Evolutionary conservation across 2,329 filamentous ascomycete genomes (phyloP), one percentile per base, ranked within the genome.

Genomic region (Clonostachys solani): DNA sequence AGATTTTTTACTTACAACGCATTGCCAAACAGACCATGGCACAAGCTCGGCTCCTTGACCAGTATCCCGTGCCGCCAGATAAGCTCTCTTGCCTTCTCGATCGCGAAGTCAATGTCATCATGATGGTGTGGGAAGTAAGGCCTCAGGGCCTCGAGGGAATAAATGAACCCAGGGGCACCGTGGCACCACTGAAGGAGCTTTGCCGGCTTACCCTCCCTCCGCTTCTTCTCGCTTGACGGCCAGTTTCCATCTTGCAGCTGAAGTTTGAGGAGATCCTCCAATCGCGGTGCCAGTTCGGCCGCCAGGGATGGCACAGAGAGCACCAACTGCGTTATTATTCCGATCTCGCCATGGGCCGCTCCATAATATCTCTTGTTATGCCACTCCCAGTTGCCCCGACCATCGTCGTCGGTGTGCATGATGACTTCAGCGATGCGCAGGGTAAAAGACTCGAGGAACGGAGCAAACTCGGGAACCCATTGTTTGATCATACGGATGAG

Each of bases 321-420:
- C 2, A 87, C 74, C 13, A 88, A 67, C 61, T 89, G 86, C n/a
- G 80, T 83, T 47, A 89, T 74, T 60, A 87, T 87, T 5, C 86
- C 83, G 23, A 88, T 78, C 12, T 79, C 75, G 8, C 86, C 86
- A 57, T 89, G 84, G 0, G 77, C 80, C 6, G 84, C 81, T 2
- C 86, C 86, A 35, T 86, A 68, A 56, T 86, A 87, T 16, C 67
- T 59, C 54, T 80, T 80, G 13, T 75, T 78, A 49, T 81, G 77
- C 80, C 81, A 88, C 51, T 73, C 75, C 86, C 85, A 89, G 1
- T 64, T 61, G 6, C 60, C 63, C 37, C 63, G 61, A 6, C 60
- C 64, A n/a, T 72, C 49, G 60, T 66, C 60, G 49, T 64, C 68
- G 29, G 72, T 71, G 15, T 69, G 65, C 53, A 89, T 67, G 47